Conservation (phyloP, 495 filamentous ascomycete genomes). For the Penicillium roqueforti region DNA sequence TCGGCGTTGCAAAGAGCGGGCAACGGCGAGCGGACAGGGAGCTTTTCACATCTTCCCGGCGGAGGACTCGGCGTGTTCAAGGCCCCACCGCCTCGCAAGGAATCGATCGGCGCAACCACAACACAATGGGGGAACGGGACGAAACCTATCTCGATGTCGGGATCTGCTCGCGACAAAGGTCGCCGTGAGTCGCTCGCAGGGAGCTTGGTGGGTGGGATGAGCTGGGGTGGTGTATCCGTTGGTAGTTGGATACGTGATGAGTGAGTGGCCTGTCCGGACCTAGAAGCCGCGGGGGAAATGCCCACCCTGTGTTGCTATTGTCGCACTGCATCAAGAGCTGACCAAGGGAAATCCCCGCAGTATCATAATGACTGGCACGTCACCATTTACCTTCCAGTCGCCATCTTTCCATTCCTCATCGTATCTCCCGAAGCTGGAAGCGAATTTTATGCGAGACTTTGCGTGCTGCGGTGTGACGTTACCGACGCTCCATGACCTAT, state of each 20-base stretch:
- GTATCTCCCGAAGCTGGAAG: slow-evolving; percentile 95
- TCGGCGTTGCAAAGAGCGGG: slow-evolving; percentile 53
- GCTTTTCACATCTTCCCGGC: slow-evolving; percentile 40
- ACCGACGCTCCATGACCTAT: slow-evolving; percentile 85
- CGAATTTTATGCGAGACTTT: slow-evolving; percentile 95
- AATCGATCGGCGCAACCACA: slow-evolving; percentile 60
- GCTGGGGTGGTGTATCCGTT: slow-evolving; percentile 94
- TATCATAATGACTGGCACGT: slow-evolving; percentile 95
- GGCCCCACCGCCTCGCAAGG: slow-evolving; percentile 55
- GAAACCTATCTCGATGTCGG: slow-evolving; percentile 80
- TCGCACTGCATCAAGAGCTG: slow-evolving; percentile 27
- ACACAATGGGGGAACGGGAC: slow-evolving; percentile 66
- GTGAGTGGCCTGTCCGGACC: slow-evolving; percentile 57
- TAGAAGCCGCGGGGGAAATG: slow-evolving; percentile 1
- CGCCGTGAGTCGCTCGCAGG: slow-evolving; percentile 82
- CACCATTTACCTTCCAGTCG: slow-evolving; percentile 83
- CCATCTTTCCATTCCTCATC: slow-evolving; percentile 96
- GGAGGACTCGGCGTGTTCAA: slow-evolving; percentile 57
- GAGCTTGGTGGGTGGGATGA: slow-evolving; percentile 90
- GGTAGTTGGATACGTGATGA: slow-evolving; percentile 97
- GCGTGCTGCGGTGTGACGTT: slow-evolving; percentile 84
- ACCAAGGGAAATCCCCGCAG: slow-evolving; percentile 45
- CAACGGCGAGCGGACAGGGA: slow-evolving; percentile 38
- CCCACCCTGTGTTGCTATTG: slow-evolving; percentile 13
- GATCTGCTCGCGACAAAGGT: slow-evolving; percentile 66